These are phyloP conservation scores for Vitis rupestris DNA, from an alignment of 164 flowering plant genomes.

Conservation along the genomic window DNA sequence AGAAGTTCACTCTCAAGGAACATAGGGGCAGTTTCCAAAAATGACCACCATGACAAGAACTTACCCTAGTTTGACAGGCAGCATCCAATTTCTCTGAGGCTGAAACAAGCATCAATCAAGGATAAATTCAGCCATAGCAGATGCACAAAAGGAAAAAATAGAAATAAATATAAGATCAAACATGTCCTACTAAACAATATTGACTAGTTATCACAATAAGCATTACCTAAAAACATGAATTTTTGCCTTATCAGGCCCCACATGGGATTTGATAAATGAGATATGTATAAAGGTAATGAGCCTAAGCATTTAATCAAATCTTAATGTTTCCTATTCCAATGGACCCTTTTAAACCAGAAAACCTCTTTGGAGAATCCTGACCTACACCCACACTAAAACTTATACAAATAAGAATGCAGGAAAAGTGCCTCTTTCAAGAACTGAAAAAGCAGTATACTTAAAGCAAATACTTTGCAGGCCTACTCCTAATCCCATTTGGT, in stretches of 20 bases:
- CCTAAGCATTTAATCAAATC: not conserved
- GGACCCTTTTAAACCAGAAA: not conserved
- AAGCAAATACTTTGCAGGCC: not conserved
- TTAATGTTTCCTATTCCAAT: not conserved
- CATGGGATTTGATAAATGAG: not conserved
- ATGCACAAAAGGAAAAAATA: not conserved
- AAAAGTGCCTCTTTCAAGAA: not conserved
- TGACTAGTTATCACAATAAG: too few species aligned
- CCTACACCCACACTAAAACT: not conserved
- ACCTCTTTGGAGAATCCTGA: not conserved
- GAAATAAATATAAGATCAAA: not conserved
- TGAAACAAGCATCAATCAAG: constrained; percentile 13
- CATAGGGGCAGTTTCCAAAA: not conserved
- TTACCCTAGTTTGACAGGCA: constrained; percentile 16
- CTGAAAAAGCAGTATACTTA: not conserved
- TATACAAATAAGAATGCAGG: not conserved
- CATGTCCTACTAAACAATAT: not conserved
- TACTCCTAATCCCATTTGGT: not conserved
- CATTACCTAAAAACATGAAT: too few species aligned
- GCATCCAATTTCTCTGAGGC: constrained; percentile 21
- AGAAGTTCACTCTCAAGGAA: not conserved
- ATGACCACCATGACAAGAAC: constrained; percentile 1
- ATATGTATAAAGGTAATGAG: not conserved
- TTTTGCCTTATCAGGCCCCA: too few species aligned
- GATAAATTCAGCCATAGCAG: not conserved